Conservation (phyloP, 2,329 filamentous ascomycete species). For the Aureobasidium leucospermi region DNA sequence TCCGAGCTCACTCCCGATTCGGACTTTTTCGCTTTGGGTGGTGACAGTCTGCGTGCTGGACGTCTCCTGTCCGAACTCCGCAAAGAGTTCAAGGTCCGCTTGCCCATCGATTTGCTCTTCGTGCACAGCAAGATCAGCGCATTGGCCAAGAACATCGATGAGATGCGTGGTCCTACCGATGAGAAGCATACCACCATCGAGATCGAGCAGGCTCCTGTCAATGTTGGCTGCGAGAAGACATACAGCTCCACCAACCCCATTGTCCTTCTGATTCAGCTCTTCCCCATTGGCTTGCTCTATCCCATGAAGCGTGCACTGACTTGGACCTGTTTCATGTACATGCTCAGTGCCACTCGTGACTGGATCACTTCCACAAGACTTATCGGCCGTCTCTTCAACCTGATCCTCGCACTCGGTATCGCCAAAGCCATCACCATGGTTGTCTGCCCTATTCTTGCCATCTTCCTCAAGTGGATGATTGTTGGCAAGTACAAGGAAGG, state of each 20-base stretch:
- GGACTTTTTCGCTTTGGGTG: slow-evolving; percentile 48
- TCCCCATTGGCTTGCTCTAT: slow-evolving; percentile 44
- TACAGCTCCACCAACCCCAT: slow-evolving; percentile 45
- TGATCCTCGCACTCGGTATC: slow-evolving; percentile 40
- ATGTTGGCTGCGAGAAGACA: slow-evolving; percentile 31
- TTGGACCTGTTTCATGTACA: slow-evolving; percentile 47
- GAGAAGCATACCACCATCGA: slow-evolving; percentile 10
- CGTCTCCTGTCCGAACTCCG: slow-evolving; percentile 45
- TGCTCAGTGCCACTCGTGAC: slow-evolving; percentile 34
- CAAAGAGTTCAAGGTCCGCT: slow-evolving; percentile 41
- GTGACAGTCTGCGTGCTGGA: slow-evolving; percentile 49
- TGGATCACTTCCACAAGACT: slow-evolving; percentile 36
- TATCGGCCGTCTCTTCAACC: slow-evolving; percentile 42
- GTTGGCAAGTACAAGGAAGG: slow-evolving; percentile 48
- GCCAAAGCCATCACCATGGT: slow-evolving; percentile 35
- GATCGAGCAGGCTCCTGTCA: slow-evolving; percentile 16
- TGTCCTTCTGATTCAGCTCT: slow-evolving; percentile 44
- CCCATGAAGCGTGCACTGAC: slow-evolving; percentile 45
- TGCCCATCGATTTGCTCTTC: slow-evolving; percentile 48
- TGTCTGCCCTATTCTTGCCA: slow-evolving; percentile 41
- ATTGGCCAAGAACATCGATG: slow-evolving; percentile 34
- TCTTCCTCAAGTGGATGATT: slow-evolving; percentile 48
- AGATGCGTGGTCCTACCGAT: slow-evolving; percentile 15
- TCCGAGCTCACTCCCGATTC: slow-evolving; percentile 35
- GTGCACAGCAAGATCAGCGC: slow-evolving; percentile 39